These are phyloP conservation scores for Saccharomyces hybrid DNA, from an alignment of 1,139 yeast genomes.

Conservation along the genomic window DNA sequence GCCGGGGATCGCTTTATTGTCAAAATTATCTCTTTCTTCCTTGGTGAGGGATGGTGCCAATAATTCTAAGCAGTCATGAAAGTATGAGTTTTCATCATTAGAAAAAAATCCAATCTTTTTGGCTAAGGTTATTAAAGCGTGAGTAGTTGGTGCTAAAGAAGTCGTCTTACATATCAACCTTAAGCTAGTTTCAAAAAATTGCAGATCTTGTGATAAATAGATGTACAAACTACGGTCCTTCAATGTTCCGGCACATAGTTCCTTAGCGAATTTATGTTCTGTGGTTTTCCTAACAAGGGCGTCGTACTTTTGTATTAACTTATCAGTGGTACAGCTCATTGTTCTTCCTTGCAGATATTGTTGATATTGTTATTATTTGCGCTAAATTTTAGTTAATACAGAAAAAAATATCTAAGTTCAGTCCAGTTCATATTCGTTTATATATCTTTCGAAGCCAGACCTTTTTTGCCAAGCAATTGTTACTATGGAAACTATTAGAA, in stretches of 20 bases:
- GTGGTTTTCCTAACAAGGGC: constrained; percentile 32
- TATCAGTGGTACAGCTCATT: constrained; percentile 17
- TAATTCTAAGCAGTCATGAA: constrained; percentile 33
- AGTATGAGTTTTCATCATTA: constrained; percentile 44
- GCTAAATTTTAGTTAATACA: no score
- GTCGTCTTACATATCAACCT: constrained; percentile 41
- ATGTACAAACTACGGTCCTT: constrained; percentile 37
- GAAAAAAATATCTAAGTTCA: background rate
- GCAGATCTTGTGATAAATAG: constrained; percentile 44
- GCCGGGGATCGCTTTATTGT: constrained; percentile 26
- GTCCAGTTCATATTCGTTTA: background rate
- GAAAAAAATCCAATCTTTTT: constrained; percentile 47
- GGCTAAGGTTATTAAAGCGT: constrained; percentile 36
- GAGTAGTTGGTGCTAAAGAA: constrained; percentile 37
- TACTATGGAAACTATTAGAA: constrained; percentile 1
- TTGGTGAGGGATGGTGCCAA: constrained; percentile 19
- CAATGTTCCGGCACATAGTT: constrained; percentile 41
- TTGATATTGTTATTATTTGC: no score
- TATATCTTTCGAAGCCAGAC: background rate
- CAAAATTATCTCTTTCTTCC: constrained; percentile 21
- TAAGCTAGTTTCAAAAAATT: constrained; percentile 40
- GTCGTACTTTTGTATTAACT: constrained; percentile 24
- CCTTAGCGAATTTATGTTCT: constrained; percentile 39
- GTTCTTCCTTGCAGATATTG: background rate
- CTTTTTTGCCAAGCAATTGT: background rate